Evolutionary conservation across 1,284 basidiomycete genomes (phyloP), one percentile per base, ranked within the genome.

Genomic region (Meripilus lineatus): DNA sequence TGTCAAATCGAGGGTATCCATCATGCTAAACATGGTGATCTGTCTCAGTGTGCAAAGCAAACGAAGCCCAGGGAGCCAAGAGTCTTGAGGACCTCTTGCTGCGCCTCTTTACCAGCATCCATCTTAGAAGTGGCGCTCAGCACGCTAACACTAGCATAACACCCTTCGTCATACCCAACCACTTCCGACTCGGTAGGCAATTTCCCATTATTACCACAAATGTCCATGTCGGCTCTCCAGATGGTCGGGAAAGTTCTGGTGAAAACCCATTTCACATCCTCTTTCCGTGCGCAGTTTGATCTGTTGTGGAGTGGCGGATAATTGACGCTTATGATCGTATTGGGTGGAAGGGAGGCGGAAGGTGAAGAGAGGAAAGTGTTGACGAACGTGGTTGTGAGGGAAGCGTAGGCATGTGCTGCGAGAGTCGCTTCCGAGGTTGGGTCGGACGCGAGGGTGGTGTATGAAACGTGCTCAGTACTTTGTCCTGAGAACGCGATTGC

Each of bases 71-170:
- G n/a, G n/a, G n/a, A n/a, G n/a, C n/a, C n/a, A n/a, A n/a, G n/a
- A n/a, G n/a, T n/a, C n/a, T n/a, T n/a, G n/a, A 68, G 50, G 2
- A 75, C 70, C 14, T 56, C 52, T 37, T 44, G 56, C 54, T 76
- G 73, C n/a, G 60, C 59, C 14, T 53, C 50, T 24, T 70, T 63
- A 48, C 58, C 54, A 20, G 66, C 71, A 56, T 76, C 72, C 23
- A 49, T 47, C 62, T 73, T 72, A 14, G 53, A 69, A 14, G 49
- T 57, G 11, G 67, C 67, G 47, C 66, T 59, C 43, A 74, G 61
- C 11, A 74, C 71, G 34, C 68, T 71, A 21, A 77, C 68, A 45
- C 68, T 72, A 14, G 61, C 68, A 50, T 68, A 68, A 52, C 74
- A 76, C 48, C 58, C 59, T 38, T 47, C 55, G 8, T 30, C 28